Evolutionary conservation across 805 yeast species (phyloP).

Genomic region (Wickerhamomyces mucosus): DNA sequence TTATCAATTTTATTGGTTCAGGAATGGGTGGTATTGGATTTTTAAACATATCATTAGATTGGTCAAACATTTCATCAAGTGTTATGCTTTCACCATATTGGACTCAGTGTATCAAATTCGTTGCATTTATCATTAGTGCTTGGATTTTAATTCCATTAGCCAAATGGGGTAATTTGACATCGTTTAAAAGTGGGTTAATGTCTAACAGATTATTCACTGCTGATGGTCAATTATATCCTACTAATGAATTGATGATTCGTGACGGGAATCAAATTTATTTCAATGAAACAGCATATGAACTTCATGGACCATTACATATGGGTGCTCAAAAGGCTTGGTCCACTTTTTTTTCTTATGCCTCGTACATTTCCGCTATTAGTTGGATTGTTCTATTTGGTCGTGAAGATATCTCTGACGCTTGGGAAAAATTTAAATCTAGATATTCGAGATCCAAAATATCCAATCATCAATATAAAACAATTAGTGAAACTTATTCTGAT

Average conservation of each 20-base stretch:
- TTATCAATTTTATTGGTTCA: too few relatives aligned
- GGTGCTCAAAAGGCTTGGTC: too few relatives aligned
- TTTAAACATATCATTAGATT: too few relatives aligned
- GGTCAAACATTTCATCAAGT: constrained; percentile 42
- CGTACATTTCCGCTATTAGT: too few relatives aligned
- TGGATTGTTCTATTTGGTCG: too few relatives aligned
- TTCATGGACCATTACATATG: constrained; percentile 37
- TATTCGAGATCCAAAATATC: too few relatives aligned
- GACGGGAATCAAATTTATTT: constrained; percentile 12
- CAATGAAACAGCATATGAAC: constrained; percentile 35
- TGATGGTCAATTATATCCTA: constrained; percentile 34
- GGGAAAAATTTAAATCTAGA: too few relatives aligned
- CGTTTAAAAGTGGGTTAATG: constrained; percentile 30
- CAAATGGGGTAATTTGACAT: constrained; percentile 31
- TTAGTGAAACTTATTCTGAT: too few relatives aligned
- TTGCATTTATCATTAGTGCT: constrained; percentile 36
- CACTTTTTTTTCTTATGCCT: too few relatives aligned
- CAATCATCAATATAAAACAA: too few relatives aligned
- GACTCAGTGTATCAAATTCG: constrained; percentile 40
- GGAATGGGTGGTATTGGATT: too few relatives aligned
- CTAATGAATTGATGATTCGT: constrained; percentile 28
- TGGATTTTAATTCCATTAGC: constrained; percentile 40
- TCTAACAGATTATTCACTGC: constrained; percentile 30
- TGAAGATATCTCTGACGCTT: too few relatives aligned
- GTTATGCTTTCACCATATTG: constrained; percentile 43